Conservation (phyloP, 148 eudicot species). For the Camellia lanceoleosa region DNA sequence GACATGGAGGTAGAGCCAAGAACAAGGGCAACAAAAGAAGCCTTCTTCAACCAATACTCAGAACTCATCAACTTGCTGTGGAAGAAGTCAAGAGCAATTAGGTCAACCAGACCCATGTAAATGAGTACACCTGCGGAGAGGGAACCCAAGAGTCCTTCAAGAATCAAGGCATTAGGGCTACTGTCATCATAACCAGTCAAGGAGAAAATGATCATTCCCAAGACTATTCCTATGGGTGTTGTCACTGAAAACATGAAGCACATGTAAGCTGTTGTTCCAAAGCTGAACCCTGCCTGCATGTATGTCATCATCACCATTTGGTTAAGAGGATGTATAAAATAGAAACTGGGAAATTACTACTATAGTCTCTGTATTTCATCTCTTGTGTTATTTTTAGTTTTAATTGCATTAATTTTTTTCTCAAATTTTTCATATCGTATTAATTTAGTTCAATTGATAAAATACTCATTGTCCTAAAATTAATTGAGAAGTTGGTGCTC, state of each 20-base stretch:
- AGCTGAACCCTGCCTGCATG: constrained; percentile 71
- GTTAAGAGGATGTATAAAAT: too few species aligned
- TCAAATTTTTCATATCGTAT: too few species aligned
- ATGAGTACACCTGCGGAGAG: constrained; percentile 72
- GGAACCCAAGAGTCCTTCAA: constrained; percentile 72
- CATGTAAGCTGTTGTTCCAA: constrained; percentile 70
- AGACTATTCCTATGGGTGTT: constrained; percentile 62
- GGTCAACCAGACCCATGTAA: constrained; percentile 78
- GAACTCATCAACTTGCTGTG: constrained; percentile 68
- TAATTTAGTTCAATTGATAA: too few species aligned
- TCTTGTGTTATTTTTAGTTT: too few species aligned
- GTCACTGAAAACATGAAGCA: constrained; percentile 83
- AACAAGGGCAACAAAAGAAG: constrained; percentile 57
- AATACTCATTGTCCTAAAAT: too few species aligned
- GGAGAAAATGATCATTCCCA: constrained; percentile 67
- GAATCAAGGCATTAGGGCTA: constrained; percentile 59
- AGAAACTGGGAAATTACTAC: too few species aligned
- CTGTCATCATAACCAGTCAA: constrained; percentile 71
- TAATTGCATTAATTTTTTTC: too few species aligned
- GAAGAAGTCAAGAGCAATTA: constrained; percentile 74
- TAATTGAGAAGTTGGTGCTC: too few species aligned
- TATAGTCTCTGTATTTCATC: too few species aligned
- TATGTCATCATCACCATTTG: not conserved
- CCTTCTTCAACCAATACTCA: constrained; percentile 56
- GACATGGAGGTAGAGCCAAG: constrained; percentile 86